Percentiles rank a stretch among this genome's conserved stretches.
phyloP scores from a whole-genome alignment of 805 yeast genomes.

The Huiozyma naganishii region DNA sequence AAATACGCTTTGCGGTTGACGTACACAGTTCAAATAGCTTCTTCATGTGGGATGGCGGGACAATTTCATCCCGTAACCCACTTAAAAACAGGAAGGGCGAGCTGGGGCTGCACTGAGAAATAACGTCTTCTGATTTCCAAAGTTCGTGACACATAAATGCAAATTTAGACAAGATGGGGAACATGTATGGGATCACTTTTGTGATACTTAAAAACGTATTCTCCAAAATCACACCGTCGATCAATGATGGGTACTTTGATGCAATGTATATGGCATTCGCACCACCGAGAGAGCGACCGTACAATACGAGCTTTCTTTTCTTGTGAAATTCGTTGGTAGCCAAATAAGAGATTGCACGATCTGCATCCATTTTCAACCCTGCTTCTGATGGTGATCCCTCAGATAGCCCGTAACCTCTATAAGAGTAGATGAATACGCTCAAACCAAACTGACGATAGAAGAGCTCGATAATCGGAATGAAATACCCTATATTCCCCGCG shows the following conservation, averaged over 20 bases:
- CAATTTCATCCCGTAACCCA: conserved; percentile 77
- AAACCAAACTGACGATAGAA: conserved; percentile 52
- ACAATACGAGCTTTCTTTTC: conserved; percentile 46
- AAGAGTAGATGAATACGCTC: conserved; percentile 77
- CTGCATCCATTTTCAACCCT: conserved; percentile 79
- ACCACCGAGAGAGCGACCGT: conserved; percentile 91
- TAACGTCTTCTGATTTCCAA: conserved; percentile 69
- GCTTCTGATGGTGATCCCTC: conserved; percentile 65
- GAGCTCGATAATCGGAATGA: conserved; percentile 65
- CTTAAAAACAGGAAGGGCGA: conserved; percentile 63
- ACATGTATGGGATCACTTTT: conserved; percentile 60
- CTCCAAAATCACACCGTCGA: conserved; percentile 66
- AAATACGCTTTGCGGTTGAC: conserved; percentile 40
- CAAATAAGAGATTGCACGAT: conserved; percentile 54
- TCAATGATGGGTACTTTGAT: conserved; percentile 37
- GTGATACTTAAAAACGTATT: conserved; percentile 75
- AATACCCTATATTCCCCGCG: conserved; percentile 93
- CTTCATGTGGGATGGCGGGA: conserved; percentile 79
- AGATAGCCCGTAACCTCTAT: conserved; percentile 83
- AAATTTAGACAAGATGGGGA: conserved; percentile 53
- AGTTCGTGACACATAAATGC: conserved; percentile 58
- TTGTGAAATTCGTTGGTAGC: conserved; percentile 37
- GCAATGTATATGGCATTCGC: conserved; percentile 86
- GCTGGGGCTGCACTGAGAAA: conserved; percentile 37
- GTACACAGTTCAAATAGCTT: conserved; percentile 43